Evolutionary conservation across 768 basidiomycete species (phyloP), one percentile per base, ranked within the genome.

Genomic region (Melanogaster broomeanus): DNA sequence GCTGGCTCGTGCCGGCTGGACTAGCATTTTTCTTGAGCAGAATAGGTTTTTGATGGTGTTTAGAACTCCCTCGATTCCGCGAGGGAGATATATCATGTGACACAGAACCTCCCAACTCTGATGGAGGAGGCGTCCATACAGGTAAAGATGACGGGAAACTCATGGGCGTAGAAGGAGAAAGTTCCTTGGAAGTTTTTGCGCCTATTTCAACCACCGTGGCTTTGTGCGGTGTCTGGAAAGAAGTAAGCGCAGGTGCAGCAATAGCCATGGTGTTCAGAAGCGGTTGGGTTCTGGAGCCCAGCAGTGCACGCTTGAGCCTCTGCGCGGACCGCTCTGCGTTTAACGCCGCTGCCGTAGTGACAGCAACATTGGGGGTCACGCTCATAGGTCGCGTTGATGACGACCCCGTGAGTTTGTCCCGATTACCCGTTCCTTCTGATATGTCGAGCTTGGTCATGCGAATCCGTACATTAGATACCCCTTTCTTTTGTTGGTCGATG

Each of bases 251-350:
- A 3, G 49, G 31, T 3, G 56, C 51, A 24, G 47, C 35, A 2
- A 56, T 59, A 1, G 79, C 84, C 48, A 75, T 79, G 6, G 71
- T 79, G 61, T 89, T 92, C 35, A 92, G 67, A 31, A 88, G 68
- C 0, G 91, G 90, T 53, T 83, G 77, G 49, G 76, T 77, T 30
- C 90, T 80, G 1, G 76, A 76, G 6, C 73, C 63, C 21, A 91
- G 68, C 9, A 93, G 73, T 0, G 85, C 85, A 5, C 74, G 75
- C 69, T 92, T 93, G 49, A 93, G 74, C 52, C 75, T 79, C 44
- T 81, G 79, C 2, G 87, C 87, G 6, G 87, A 81, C 27, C 87
- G 77, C 67, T 93, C 92, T 0, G 89, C 85, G 52, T 90, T 88
- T 42, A 94, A 73, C 21, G 92, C 90, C 2, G 88, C 88, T 0